Base-by-base conservation (phyloP, 306 rosid genomes). In the Castanea crenata region DNA sequence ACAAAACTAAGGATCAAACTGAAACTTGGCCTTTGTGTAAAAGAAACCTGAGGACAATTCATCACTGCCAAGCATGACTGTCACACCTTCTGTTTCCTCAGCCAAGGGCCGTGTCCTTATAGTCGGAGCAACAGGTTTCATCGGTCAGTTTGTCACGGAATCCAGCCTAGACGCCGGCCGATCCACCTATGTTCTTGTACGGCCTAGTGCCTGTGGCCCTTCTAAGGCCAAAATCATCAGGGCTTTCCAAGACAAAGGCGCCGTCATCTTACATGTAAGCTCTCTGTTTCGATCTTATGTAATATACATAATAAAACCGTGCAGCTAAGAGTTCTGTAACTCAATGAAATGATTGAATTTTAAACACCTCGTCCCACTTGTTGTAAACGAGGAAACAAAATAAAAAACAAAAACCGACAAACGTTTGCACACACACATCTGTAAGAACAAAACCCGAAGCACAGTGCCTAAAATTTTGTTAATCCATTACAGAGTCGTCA, bases 121-220 rank as follows among this genome's bases (percentile, higher is more conserved):
- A 0, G 74, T 56, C 14, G 97, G 97, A 10, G 92, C 91, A 49
- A 87, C 88, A 1, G 97, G 97, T 3, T 89, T 91, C 77, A 91
- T 91, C 31, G 97, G 97, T 5, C 84, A 78, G 73, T 89, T 88
- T 9, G 57, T 91, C 11, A 85, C 93, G 2, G 84, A 85, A 44
- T 93, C 92, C 11, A 91, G 93, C 84, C 80, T 91, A 9, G 65
- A 13, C 3, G 18, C 80, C 1, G 88, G 87, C 9, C 79, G 63
- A 12, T 73, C 86, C 15, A 91, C 97, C 49, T 86, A 46, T 57
- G 19, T 88, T 69, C 88, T 91, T 3, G 41, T 83, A 52, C 87
- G 92, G 41, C 83, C 90, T 0, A 80, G 84, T 23, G 23, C 74
- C 10, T 44, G 44, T 20, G 15, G 52, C n/a, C 76, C 85, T 67